phyloP scores from a whole-genome alignment of 2,329 filamentous ascomycete species.

The Phialocephala sp. region DNA sequence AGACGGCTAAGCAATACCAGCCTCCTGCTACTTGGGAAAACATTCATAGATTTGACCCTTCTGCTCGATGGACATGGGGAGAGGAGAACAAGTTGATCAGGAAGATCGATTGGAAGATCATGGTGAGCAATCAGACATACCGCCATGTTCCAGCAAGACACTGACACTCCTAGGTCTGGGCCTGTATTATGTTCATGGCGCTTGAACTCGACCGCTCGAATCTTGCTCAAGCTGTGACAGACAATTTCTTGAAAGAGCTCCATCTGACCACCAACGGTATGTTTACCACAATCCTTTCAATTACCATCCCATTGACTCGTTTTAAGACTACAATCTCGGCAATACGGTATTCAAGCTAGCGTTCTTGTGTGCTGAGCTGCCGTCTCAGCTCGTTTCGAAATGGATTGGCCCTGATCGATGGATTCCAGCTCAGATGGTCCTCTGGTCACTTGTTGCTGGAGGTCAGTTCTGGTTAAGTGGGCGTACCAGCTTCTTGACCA shows the following conservation, averaged over 20 bases:
- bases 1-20: conserved; percentile 35
- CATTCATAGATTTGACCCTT: conserved; percentile 37
- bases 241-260: conserved; percentile 58
- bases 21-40: conserved; percentile 37
- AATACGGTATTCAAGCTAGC: conserved; percentile 47
- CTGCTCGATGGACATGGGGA: conserved; percentile 36
- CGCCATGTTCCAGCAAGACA: neutral
- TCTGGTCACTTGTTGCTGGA: conserved; percentile 61
- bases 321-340: conserved; percentile 55
- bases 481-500: conserved; percentile 44
- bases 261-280: conserved; percentile 51
- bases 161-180: conserved; percentile 32
- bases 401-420: conserved; percentile 58
- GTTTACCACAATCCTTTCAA: too few relatives aligned
- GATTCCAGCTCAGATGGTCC: conserved; percentile 58
- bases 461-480: conserved; percentile 48
- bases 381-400: conserved; percentile 57
- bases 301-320: neutral
- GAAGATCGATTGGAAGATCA: conserved; percentile 42
- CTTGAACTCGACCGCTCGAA: conserved; percentile 67
- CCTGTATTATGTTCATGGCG: conserved; percentile 64
- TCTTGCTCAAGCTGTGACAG: conserved; percentile 62
- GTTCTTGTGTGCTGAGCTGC: conserved; percentile 55
- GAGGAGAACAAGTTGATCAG: conserved; percentile 39
- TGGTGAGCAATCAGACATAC: conserved; percentile 29